Evolutionary conservation across 805 yeast genomes (phyloP).

Genomic region (Metschnikowia lochheadii): DNA sequence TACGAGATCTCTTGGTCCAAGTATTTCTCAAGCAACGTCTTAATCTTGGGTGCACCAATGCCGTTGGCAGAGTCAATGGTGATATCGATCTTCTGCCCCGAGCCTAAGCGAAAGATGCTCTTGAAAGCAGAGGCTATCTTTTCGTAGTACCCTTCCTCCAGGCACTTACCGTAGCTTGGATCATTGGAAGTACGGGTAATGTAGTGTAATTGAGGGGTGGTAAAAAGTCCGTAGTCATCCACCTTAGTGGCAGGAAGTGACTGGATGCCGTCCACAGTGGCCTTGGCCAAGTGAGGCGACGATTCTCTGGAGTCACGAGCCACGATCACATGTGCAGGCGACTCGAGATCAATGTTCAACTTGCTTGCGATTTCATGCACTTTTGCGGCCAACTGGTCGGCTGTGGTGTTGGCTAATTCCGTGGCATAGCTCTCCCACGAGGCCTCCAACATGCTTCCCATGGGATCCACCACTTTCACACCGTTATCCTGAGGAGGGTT

Average conservation of each 20-base stretch:
- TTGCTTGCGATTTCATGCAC: constrained; percentile 37
- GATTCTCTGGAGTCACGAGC: constrained; percentile 90
- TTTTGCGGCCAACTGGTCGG: constrained; percentile 39
- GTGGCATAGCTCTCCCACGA: constrained; percentile 86
- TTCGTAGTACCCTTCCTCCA: constrained; percentile 65
- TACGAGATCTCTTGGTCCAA: constrained; percentile 41
- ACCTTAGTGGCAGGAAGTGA: constrained; percentile 40
- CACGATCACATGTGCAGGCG: constrained; percentile 49
- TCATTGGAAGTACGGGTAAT: constrained; percentile 73
- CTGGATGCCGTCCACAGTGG: constrained; percentile 60
- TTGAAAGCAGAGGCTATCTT: constrained; percentile 57
- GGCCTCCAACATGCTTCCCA: constrained; percentile 82
- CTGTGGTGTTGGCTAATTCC: constrained; percentile 63
- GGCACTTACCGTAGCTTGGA: constrained; percentile 52
- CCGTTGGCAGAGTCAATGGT: constrained; percentile 93
- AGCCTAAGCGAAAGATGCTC: constrained; percentile 31
- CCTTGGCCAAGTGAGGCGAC: constrained; percentile 58
- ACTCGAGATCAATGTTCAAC: constrained; percentile 44
- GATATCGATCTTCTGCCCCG: constrained; percentile 36
- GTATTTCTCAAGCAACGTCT: constrained; percentile 41
- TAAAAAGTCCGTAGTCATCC: constrained; percentile 62
- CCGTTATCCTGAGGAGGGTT: constrained; percentile 77
- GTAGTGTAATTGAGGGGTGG: constrained; percentile 95
- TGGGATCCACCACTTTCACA: constrained; percentile 82
- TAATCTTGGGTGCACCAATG: constrained; percentile 81